Percentiles rank a stretch among this genome's conserved stretches.
Conservation (phyloP, 2,329 filamentous ascomycete genomes). For the Ascomycota sp. region DNA sequence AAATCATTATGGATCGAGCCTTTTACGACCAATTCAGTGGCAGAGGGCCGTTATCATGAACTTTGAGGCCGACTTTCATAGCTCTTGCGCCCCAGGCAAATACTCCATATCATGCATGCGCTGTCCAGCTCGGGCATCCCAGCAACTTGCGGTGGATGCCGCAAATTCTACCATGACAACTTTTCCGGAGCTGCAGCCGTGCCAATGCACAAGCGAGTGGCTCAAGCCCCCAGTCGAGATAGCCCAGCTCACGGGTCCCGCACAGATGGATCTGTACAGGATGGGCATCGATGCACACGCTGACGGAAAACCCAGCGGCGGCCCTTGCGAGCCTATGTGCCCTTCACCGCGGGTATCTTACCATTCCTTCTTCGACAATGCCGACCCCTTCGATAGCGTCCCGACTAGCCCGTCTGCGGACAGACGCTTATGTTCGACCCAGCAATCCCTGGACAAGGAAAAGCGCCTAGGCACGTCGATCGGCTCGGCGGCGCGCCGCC, state of each 20-base stretch:
- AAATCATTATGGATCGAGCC: too few relatives aligned
- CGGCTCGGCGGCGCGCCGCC: constrained; percentile 7
- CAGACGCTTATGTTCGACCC: neutral
- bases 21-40: too few relatives aligned
- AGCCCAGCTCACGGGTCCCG: constrained; percentile 2
- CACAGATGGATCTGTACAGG: constrained; percentile 7
- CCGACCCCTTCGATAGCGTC: constrained; percentile 6
- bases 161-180: constrained; percentile 11
- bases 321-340: neutral
- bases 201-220: constrained; percentile 14
- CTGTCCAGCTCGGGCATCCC: neutral
- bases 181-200: constrained; percentile 12
- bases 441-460: constrained; percentile 1
- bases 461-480: constrained; percentile 8
- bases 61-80: too few relatives aligned
- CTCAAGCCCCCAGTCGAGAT: constrained; percentile 6
- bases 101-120: neutral
- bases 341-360: constrained; percentile 3
- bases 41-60: too few relatives aligned
- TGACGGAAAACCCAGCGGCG: constrained; percentile 3
- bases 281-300: constrained; percentile 12
- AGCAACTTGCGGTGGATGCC: constrained; percentile 1
- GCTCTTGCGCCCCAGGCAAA: too few relatives aligned
- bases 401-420: neutral
- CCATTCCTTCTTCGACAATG: constrained; percentile 5